phyloP scores from a whole-genome alignment of 2,329 filamentous ascomycete genomes.

The Elsinoe batatas region DNA sequence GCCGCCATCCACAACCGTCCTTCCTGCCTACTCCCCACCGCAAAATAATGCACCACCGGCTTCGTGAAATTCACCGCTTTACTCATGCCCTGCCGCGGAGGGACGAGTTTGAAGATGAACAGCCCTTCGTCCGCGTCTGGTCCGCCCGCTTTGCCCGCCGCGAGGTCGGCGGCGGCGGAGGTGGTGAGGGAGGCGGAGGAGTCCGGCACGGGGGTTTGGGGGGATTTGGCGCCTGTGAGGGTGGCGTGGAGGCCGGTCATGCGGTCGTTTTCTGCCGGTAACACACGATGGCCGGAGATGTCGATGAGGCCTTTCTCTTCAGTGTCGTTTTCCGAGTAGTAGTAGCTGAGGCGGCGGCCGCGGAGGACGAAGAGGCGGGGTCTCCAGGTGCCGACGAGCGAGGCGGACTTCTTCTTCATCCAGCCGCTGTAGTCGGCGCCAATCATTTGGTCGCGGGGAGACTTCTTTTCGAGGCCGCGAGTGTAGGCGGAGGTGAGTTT shows the following conservation, averaged over 20 bases:
- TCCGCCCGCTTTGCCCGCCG: slow-evolving; percentile 20
- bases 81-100: slow-evolving; percentile 75
- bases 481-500: slow-evolving; percentile 93
- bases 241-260: slow-evolving; percentile 86
- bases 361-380: slow-evolving; percentile 90
- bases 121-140: slow-evolving; percentile 51
- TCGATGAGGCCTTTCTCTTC: slow-evolving; percentile 95
- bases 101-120: slow-evolving; percentile 97
- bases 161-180: slow-evolving; percentile 24
- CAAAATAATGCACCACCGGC: slow-evolving; percentile 94
- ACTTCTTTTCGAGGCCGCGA: slow-evolving; percentile 70
- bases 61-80: slow-evolving; percentile 96
- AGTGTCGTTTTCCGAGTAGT: slow-evolving; percentile 85
- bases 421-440: slow-evolving; percentile 90
- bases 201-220: slow-evolving; percentile 21
- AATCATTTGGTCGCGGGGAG: slow-evolving; percentile 72
- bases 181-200: slow-evolving; percentile 20
- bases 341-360: slow-evolving; percentile 85
- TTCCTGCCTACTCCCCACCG: slow-evolving; percentile 78
- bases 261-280: slow-evolving; percentile 84
- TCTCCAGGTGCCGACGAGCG: slow-evolving; percentile 96
- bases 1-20: slow-evolving; percentile 97
- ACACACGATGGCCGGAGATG: slow-evolving; percentile 93
- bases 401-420: slow-evolving; percentile 99
- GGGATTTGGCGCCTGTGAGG: slow-evolving; percentile 63